A percentile compares a stretch with the other conserved stretches of the same genome.
Conservation (phyloP, 2,329 filamentous ascomycete species). For the Periconia macrospinosa region DNA sequence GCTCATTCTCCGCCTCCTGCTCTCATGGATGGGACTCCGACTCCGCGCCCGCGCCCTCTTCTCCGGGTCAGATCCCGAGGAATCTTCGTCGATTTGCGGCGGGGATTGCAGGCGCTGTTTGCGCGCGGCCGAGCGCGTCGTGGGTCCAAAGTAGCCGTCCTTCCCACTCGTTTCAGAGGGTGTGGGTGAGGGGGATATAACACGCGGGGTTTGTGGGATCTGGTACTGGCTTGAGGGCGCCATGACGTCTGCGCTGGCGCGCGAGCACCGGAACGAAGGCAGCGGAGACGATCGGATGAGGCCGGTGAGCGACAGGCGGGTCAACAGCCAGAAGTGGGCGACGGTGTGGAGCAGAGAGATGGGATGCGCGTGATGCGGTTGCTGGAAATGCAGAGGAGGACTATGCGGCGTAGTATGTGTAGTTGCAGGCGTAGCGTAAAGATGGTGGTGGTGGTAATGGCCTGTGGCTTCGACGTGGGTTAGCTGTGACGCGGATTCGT, state of each 20-base stretch:
- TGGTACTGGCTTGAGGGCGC: constrained; percentile 55
- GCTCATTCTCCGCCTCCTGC: constrained; percentile 50
- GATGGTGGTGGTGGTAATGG: neutral
- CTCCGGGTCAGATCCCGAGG: constrained; percentile 58
- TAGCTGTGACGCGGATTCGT: constrained; percentile 33
- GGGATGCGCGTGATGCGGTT: constrained; percentile 1
- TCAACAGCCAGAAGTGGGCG: constrained; percentile 26
- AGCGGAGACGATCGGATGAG: constrained; percentile 60
- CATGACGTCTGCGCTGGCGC: constrained; percentile 28
- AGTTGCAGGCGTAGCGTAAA: constrained; percentile 17
- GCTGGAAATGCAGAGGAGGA: constrained; percentile 5
- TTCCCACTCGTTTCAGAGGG: constrained; percentile 51
- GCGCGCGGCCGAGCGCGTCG: constrained; percentile 74
- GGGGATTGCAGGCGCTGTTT: constrained; percentile 62
- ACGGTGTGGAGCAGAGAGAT: constrained; percentile 25
- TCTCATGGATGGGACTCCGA: constrained; percentile 63
- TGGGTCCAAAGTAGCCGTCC: constrained; percentile 70
- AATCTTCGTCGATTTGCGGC: constrained; percentile 63
- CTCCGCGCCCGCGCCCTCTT: constrained; percentile 69
- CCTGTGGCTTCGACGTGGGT: constrained; percentile 27
- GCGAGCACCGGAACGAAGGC: constrained; percentile 55
- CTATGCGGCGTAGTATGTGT: constrained; percentile 4
- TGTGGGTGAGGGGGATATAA: constrained; percentile 82
- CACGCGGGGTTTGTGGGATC: constrained; percentile 78
- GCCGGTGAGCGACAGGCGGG: constrained; percentile 54